Evolutionary conservation across 208 protist species (phyloP).

Genomic region (Acanthamoeba lenticulata): DNA sequence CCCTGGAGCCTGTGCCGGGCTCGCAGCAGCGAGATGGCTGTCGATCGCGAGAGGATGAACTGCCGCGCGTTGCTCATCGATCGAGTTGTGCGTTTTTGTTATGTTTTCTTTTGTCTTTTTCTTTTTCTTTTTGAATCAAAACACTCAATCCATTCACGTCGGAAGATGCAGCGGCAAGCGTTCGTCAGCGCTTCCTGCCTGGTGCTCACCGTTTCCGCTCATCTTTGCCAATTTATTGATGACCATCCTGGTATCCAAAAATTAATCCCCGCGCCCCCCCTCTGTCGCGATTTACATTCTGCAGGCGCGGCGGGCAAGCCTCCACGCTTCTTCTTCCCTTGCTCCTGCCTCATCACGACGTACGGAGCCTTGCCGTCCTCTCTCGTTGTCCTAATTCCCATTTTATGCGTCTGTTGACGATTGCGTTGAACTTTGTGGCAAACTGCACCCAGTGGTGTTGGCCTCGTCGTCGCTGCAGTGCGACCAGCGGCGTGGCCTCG

Average conservation of each 20-base stretch:
- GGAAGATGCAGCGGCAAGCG: neutral
- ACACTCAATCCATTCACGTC: neutral
- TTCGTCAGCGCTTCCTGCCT: neutral
- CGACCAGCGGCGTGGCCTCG: neutral
- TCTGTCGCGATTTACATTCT: neutral
- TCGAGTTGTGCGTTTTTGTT: neutral
- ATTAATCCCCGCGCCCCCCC: neutral
- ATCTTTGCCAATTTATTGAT: neutral
- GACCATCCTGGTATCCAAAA: neutral
- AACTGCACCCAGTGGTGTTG: neutral
- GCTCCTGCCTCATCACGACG: neutral
- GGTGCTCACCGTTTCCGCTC: neutral
- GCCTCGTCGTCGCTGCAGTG: neutral
- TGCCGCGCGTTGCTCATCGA: neutral
- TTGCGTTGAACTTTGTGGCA: no score
- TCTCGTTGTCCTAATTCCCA: neutral
- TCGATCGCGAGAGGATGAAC: slow-evolving; percentile 7
- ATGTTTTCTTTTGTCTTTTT: neutral
- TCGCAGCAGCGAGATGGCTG: neutral
- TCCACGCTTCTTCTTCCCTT: neutral
- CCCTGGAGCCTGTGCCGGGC: neutral
- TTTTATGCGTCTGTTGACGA: neutral
- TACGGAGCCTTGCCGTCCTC: neutral
- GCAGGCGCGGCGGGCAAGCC: neutral
- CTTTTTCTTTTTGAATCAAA: neutral